Conservation (phyloP, 148 eudicot species). For the Rhododendron ferrugineum region DNA sequence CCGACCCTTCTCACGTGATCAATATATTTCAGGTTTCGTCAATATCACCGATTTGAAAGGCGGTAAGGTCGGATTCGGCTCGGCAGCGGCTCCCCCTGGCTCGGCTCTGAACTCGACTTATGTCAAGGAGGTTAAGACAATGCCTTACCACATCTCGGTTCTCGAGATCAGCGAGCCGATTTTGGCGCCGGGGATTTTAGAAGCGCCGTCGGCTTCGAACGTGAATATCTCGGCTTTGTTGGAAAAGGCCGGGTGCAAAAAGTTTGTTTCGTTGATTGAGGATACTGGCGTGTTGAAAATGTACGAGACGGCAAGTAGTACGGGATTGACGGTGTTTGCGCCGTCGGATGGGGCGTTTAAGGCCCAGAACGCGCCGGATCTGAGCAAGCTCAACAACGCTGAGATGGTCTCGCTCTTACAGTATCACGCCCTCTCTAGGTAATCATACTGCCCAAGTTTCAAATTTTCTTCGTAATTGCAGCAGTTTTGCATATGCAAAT, state of each 20-base stretch:
- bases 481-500: too few relatives aligned
- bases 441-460: neutral
- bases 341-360: conserved; percentile 73
- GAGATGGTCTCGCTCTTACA: conserved; percentile 56
- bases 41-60: conserved; percentile 59
- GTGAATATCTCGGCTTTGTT: conserved; percentile 38
- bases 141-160: conserved; percentile 52
- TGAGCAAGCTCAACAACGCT: conserved; percentile 40
- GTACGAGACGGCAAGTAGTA: conserved; percentile 20
- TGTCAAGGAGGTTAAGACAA: conserved; percentile 35
- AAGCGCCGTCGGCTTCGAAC: conserved; percentile 21
- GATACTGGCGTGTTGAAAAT: conserved; percentile 41
- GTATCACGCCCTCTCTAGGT: conserved; percentile 47
- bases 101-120: conserved; percentile 40
- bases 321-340: conserved; percentile 33
- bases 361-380: conserved; percentile 46
- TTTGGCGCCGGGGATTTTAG: conserved; percentile 23
- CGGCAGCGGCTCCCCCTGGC: conserved; percentile 27
- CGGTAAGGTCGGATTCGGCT: conserved; percentile 56
- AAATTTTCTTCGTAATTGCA: too few relatives aligned
- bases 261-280: conserved; percentile 30
- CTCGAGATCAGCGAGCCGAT: conserved; percentile 45
- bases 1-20: too few relatives aligned
- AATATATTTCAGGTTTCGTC: conserved; percentile 34
- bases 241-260: conserved; percentile 51